Evolutionary conservation across 2,329 filamentous ascomycete species (phyloP), one percentile per base, ranked within the genome.

Genomic region (Calycina herbarum): DNA sequence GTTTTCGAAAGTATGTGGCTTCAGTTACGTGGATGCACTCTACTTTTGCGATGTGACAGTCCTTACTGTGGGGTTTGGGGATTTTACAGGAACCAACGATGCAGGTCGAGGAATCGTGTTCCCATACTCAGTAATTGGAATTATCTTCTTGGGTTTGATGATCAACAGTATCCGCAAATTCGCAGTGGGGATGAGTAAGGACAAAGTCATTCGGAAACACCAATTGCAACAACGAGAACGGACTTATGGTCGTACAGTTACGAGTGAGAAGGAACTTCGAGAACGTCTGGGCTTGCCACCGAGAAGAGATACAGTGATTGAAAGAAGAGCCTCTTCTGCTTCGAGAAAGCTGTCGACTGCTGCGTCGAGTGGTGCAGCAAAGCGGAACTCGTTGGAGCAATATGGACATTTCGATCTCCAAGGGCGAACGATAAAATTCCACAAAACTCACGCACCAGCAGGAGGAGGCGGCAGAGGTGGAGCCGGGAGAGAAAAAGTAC

Each of bases 101-200:
- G 72, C 83, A 3, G 82, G 81, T 0, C 80, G 86, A 56, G 88
- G 87, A 1, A 77, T 91, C 8, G 77, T 90, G 11, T 87, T 91
- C 65, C 88, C 89, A 0, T 92, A 88, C 72, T 84, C 88, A 1
- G 85, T 91, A 0, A 82, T 87, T 27, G 89, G 89, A 6, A 89
- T 89, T 67, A 85, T 91, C 56, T 90, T 89, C 70, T 81, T 92
- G 0, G 89, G 87, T 80, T 79, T 92, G 35, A 85, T 91, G 71
- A 85, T 92, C 24, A 84, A 83, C 31, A 89, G 86, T 65, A 85
- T 91, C 64, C 83, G 84, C 65, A 85, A 82, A 56, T 89, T 89
- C 66, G 84, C 84, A 1, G 73, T 78, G 10, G 84, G 89, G 66
- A 78, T 90, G 35, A 84, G 85, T 29, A 80, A 85, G 59, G 83